Conservation (phyloP, 2,329 filamentous ascomycete genomes). For the Ambrosiella xylebori region DNA sequence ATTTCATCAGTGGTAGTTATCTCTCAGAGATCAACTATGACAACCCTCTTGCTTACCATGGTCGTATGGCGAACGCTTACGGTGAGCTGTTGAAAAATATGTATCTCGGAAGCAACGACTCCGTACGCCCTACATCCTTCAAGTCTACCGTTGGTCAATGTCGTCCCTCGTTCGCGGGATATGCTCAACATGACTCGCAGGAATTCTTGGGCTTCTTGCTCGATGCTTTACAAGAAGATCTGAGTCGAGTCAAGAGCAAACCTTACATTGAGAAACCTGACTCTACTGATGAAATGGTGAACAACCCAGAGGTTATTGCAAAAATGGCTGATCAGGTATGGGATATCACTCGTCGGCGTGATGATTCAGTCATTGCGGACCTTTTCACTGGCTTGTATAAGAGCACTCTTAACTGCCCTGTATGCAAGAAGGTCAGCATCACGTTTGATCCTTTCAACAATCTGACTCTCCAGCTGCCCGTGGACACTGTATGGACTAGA, state of each 20-base stretch:
- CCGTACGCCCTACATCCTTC: conserved; percentile 52
- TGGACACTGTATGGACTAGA: conserved; percentile 67
- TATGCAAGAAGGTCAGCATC: conserved; percentile 88
- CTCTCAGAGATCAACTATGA: conserved; percentile 65
- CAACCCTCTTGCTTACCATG: conserved; percentile 74
- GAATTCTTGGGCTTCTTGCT: conserved; percentile 92
- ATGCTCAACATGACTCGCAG: conserved; percentile 92
- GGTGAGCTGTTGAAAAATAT: conserved; percentile 59
- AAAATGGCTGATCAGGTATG: conserved; percentile 78
- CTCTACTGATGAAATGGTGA: conserved; percentile 89
- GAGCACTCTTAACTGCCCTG: conserved; percentile 83
- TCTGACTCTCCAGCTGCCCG: conserved; percentile 73
- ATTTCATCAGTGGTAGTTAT: conserved; percentile 64
- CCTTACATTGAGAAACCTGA: conserved; percentile 96
- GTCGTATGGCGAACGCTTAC: conserved; percentile 75
- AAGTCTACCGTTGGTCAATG: conserved; percentile 41
- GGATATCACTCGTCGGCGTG: conserved; percentile 78
- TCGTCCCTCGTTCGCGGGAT: conserved; percentile 76
- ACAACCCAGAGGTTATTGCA: conserved; percentile 61
- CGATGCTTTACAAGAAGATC: conserved; percentile 84
- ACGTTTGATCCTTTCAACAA: conserved; percentile 98
- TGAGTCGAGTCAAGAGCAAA: conserved; percentile 87
- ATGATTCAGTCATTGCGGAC: conserved; percentile 89
- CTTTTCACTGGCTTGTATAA: conserved; percentile 97
- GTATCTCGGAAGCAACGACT: conserved; percentile 52